These are phyloP conservation scores for Geranium rotundifolium DNA, from an alignment of 345 rosid genomes.

Conservation along the genomic window DNA sequence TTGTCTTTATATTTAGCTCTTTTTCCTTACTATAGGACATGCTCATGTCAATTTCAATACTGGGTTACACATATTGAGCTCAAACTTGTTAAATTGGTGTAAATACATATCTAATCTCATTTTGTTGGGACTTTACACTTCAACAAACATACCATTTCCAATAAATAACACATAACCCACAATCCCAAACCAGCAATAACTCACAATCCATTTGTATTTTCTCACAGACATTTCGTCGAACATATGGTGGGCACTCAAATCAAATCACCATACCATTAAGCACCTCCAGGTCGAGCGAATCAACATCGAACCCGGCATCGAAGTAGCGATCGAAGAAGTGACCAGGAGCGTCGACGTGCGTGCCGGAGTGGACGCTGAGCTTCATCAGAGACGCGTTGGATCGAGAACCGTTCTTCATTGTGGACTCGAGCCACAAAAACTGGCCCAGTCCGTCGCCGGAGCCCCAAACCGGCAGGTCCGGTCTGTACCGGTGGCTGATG, in stretches of 20 bases:
- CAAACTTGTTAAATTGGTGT: too few relatives aligned
- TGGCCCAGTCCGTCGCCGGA: conserved; percentile 39
- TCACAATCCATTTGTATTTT: neutral
- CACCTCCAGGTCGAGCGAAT: conserved; percentile 63
- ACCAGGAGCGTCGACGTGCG: conserved; percentile 88
- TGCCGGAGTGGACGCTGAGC: conserved; percentile 68
- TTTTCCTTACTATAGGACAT: too few relatives aligned
- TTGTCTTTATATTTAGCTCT: too few relatives aligned
- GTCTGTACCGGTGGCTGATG: conserved; percentile 56
- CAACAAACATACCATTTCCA: neutral
- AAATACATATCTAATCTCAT: too few relatives aligned
- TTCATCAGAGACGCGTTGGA: conserved; percentile 71
- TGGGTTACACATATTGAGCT: too few relatives aligned
- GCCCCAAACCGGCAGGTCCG: conserved; percentile 44
- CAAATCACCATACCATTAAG: conserved; percentile 7
- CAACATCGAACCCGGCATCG: conserved; percentile 82
- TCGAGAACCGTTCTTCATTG: conserved; percentile 76
- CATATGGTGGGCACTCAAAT: neutral
- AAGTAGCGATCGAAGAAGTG: conserved; percentile 65
- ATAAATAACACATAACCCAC: neutral
- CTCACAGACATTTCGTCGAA: neutral
- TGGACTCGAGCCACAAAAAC: conserved; percentile 53
- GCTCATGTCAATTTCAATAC: too few relatives aligned
- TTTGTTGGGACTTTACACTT: too few relatives aligned
- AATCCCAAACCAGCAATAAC: neutral